These are phyloP conservation scores for Pleomassaria siparia DNA, from an alignment of 2,329 filamentous ascomycete genomes.

Conservation along the genomic window DNA sequence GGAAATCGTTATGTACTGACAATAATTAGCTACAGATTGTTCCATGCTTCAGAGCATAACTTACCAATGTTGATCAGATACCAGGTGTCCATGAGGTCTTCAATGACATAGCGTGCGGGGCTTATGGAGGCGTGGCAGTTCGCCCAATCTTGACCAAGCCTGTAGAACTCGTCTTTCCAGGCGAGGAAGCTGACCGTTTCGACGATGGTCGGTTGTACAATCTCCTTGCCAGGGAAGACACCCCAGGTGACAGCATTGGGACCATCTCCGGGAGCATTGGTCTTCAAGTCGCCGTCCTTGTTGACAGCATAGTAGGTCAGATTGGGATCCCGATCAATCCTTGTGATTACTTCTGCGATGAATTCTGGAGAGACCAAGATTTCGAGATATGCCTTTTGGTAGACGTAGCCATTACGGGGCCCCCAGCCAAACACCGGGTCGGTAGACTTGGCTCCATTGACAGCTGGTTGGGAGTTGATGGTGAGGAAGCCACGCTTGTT, in stretches of 20 bases:
- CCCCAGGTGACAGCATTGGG: constrained; percentile 99
- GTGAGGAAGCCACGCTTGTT: constrained; percentile 88
- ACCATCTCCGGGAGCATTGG: constrained; percentile 80
- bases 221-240: constrained; percentile 97
- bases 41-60: constrained; percentile 26
- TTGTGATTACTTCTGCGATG: constrained; percentile 72
- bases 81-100: constrained; percentile 85
- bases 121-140: constrained; percentile 80
- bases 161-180: constrained; percentile 98
- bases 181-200: constrained; percentile 96
- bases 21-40: neutral
- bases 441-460: constrained; percentile 85
- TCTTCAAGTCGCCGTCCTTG: constrained; percentile 76
- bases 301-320: constrained; percentile 95
- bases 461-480: constrained; percentile 95
- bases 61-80: constrained; percentile 92
- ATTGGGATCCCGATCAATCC: constrained; percentile 76
- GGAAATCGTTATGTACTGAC: constrained; percentile 95
- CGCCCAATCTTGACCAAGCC: constrained; percentile 89
- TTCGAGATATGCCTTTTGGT: constrained; percentile 97
- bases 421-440: constrained; percentile 92
- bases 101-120: constrained; percentile 77
- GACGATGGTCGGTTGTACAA: constrained; percentile 99
- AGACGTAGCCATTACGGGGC: constrained; percentile 91
- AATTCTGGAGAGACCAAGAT: constrained; percentile 81